A percentile compares a stretch with the other conserved stretches of the same genome.
phyloP scores from a whole-genome alignment of 495 filamentous ascomycete genomes.

The Xylaria grammica region DNA sequence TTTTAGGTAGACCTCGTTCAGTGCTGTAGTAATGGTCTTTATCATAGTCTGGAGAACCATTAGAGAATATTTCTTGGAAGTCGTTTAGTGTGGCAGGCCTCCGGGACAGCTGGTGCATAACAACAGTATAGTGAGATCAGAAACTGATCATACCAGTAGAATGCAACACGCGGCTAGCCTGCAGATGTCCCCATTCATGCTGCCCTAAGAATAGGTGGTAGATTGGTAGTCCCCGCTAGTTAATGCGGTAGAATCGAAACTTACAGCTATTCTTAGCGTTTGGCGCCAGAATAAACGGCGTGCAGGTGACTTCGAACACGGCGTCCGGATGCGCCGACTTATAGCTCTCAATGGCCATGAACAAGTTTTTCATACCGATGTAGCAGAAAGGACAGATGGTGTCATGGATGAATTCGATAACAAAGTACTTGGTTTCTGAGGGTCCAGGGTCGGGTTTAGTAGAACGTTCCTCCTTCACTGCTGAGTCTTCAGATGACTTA shows the following conservation, averaged over 20 bases:
- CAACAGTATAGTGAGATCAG: not conserved
- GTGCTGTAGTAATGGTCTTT: conserved; percentile 26
- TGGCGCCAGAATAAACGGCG: conserved; percentile 79
- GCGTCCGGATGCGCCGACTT: conserved; percentile 58
- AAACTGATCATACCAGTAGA: not conserved
- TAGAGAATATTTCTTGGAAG: not conserved
- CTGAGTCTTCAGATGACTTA: conserved; percentile 1
- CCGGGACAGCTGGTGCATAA: too few relatives aligned
- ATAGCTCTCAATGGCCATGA: conserved; percentile 68
- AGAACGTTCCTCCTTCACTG: conserved; percentile 1
- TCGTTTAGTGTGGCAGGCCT: not conserved
- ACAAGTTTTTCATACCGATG: conserved; percentile 74
- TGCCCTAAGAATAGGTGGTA: not conserved
- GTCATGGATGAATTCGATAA: conserved; percentile 77
- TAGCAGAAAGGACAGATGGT: conserved; percentile 89
- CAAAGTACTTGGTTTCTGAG: conserved; percentile 46
- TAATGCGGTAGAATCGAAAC: conserved; percentile 8
- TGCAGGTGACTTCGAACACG: conserved; percentile 71
- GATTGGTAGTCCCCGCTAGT: not conserved
- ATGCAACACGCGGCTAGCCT: not conserved
- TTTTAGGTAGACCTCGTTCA: conserved; percentile 19
- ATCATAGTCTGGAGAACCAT: conserved; percentile 26
- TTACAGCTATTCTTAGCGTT: conserved; percentile 41
- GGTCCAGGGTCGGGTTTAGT: not conserved
- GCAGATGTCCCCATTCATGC: not conserved